Percentiles rank a stretch among this genome's conserved stretches.
Conservation (phyloP, 164 flowering plant species). For the Pachysandra terminalis region DNA sequence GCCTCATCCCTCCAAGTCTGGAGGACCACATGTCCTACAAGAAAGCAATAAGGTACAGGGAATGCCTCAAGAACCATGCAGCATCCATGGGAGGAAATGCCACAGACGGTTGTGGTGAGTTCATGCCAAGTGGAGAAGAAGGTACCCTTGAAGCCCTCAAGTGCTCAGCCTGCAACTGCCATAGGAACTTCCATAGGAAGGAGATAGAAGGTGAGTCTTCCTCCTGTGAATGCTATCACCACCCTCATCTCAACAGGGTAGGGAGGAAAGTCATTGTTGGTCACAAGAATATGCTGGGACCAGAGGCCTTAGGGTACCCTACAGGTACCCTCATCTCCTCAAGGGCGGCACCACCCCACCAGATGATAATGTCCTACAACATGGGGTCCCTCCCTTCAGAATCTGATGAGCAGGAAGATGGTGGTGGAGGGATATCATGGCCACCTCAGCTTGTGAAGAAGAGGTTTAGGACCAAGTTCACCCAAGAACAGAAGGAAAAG, state of each 20-base stretch:
- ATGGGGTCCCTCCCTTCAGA: conserved; percentile 45
- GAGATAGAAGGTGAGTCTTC: conserved; percentile 51
- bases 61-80: conserved; percentile 92
- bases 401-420: conserved; percentile 54
- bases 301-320: conserved; percentile 43
- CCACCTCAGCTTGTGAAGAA: conserved; percentile 41
- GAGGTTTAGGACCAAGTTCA: conserved; percentile 82
- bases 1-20: conserved; percentile 13
- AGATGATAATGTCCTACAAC: conserved; percentile 59
- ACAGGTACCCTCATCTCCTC: conserved; percentile 30
- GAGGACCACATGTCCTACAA: conserved; percentile 32
- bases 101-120: conserved; percentile 92
- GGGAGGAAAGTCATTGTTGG: conserved; percentile 45
- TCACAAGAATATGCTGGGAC: conserved; percentile 27
- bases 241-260: conserved; percentile 29
- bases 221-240: conserved; percentile 28
- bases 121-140: conserved; percentile 81
- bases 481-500: conserved; percentile 83
- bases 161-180: conserved; percentile 89
- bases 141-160: conserved; percentile 70
- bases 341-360: conserved; percentile 32
- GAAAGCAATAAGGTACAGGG: conserved; percentile 49
- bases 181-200: conserved; percentile 89
- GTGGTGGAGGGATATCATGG: conserved; percentile 25
- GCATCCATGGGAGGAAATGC: conserved; percentile 87